Conservation (phyloP, 2,329 filamentous ascomycete genomes). For the Penicillium sp. region DNA sequence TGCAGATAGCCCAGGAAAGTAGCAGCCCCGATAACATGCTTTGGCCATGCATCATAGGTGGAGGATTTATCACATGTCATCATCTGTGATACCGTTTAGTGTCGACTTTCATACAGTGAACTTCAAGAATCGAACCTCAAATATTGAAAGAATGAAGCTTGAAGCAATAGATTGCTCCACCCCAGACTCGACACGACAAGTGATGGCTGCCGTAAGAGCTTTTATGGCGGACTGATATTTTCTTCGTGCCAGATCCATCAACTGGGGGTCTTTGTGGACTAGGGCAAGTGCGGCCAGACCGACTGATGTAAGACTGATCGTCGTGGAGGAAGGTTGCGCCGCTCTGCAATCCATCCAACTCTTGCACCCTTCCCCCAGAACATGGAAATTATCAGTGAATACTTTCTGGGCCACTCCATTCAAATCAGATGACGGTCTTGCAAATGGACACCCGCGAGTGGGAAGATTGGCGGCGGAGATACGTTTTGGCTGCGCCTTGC, state of each 20-base stretch:
- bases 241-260: conserved; percentile 4
- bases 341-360: not conserved
- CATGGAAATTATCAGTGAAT: conserved; percentile 1
- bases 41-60: not conserved
- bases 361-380: not conserved
- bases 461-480: not conserved
- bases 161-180: conserved; percentile 5
- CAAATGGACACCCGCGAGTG: not conserved
- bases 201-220: not conserved
- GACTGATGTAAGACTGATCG: conserved; percentile 5
- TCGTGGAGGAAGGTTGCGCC: not conserved
- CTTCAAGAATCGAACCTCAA: conserved; percentile 1
- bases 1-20: not conserved
- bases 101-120: not conserved
- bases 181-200: not conserved
- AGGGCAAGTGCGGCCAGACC: conserved; percentile 6
- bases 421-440: not conserved
- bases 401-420: conserved; percentile 6
- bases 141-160: conserved; percentile 6
- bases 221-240: conserved; percentile 1
- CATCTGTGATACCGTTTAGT: not conserved
- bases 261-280: conserved; percentile 1
- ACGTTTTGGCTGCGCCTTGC: not conserved
- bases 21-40: conserved; percentile 2
- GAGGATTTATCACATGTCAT: conserved; percentile 5